These are phyloP conservation scores for Diaporthe velutina DNA, from an alignment of 2,329 filamentous ascomycete species.

Conservation along the genomic window DNA sequence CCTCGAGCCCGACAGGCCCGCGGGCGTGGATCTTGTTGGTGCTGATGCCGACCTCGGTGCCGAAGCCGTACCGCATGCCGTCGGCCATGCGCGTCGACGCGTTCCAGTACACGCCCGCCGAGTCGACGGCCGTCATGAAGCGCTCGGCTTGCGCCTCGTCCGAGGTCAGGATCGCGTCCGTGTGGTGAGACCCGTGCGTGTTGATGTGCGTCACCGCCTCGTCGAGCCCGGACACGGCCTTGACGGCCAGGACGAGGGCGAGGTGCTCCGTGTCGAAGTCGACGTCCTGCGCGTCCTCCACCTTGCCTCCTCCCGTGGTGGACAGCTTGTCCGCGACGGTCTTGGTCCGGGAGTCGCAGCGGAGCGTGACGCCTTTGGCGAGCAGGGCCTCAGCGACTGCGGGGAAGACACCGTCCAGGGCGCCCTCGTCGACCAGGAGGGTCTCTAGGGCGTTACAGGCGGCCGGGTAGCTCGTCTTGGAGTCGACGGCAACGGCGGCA, in stretches of 20 bases:
- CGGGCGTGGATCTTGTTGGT: conserved; percentile 98
- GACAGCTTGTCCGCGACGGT: conserved; percentile 68
- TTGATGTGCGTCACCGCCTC: conserved; percentile 92
- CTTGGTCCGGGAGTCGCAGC: conserved; percentile 81
- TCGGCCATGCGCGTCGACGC: conserved; percentile 94
- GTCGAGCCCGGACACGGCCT: conserved; percentile 77
- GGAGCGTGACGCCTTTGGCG: conserved; percentile 82
- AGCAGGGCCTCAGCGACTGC: conserved; percentile 80
- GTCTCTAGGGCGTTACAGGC: conserved; percentile 97
- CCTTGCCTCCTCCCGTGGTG: conserved; percentile 52
- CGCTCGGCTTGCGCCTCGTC: conserved; percentile 76
- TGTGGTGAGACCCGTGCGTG: conserved; percentile 91
- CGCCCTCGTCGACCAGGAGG: conserved; percentile 83
- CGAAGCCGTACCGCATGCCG: conserved; percentile 97
- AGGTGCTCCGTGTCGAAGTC: conserved; percentile 95
- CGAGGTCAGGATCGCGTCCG: conserved; percentile 87
- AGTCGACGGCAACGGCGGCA: conserved; percentile 83
- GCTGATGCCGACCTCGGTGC: conserved; percentile 97
- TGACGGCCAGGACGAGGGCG: conserved; percentile 85
- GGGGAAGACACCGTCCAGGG: conserved; percentile 77
- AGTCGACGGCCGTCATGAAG: conserved; percentile 90
- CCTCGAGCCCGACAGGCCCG: conserved; percentile 93
- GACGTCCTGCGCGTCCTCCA: conserved; percentile 75
- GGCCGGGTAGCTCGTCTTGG: conserved; percentile 94
- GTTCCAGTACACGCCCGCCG: conserved; percentile 97